These are phyloP conservation scores for Ophiosphaerella herpotricha DNA, from an alignment of 2,329 filamentous ascomycete genomes.

Conservation along the genomic window DNA sequence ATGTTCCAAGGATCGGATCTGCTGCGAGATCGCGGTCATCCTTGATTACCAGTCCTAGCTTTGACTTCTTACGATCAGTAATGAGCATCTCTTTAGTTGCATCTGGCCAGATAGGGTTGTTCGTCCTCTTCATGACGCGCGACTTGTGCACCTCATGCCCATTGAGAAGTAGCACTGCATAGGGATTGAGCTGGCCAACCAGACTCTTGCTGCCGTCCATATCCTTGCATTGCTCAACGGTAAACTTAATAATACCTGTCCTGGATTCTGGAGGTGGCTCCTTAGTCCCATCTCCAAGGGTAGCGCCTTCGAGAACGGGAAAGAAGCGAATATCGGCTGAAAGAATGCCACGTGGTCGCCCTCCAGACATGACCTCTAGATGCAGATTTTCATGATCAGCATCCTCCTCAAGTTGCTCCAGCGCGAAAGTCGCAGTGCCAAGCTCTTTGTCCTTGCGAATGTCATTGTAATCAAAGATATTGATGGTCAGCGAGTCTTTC, in stretches of 20 bases:
- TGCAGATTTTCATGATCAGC: slow-evolving; percentile 81
- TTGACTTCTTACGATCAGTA: slow-evolving; percentile 88
- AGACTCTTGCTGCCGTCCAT: slow-evolving; percentile 90
- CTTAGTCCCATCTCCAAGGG: slow-evolving; percentile 74
- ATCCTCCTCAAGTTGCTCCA: slow-evolving; percentile 80
- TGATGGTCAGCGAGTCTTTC: slow-evolving; percentile 82
- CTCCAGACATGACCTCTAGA: slow-evolving; percentile 81
- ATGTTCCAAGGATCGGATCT: slow-evolving; percentile 85
- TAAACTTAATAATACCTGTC: slow-evolving; percentile 92
- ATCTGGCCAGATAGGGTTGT: slow-evolving; percentile 95
- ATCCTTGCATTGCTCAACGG: slow-evolving; percentile 94
- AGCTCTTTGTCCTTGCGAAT: slow-evolving; percentile 96
- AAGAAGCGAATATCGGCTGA: slow-evolving; percentile 90
- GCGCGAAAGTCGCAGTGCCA: slow-evolving; percentile 79
- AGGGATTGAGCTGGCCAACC: slow-evolving; percentile 88
- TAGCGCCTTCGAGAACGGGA: slow-evolving; percentile 78
- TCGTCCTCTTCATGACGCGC: slow-evolving; percentile 93
- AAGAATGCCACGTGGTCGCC: slow-evolving; percentile 79
- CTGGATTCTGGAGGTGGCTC: slow-evolving; percentile 86
- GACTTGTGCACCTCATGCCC: slow-evolving; percentile 88
- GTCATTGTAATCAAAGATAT: slow-evolving; percentile 91
- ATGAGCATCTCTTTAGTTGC: slow-evolving; percentile 93
- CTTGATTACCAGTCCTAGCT: slow-evolving; percentile 89
- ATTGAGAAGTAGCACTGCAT: slow-evolving; percentile 85
- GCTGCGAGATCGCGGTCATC: slow-evolving; percentile 85